Base-by-base conservation (phyloP, 441 rosid species). In the Aleurites moluccanus region DNA sequence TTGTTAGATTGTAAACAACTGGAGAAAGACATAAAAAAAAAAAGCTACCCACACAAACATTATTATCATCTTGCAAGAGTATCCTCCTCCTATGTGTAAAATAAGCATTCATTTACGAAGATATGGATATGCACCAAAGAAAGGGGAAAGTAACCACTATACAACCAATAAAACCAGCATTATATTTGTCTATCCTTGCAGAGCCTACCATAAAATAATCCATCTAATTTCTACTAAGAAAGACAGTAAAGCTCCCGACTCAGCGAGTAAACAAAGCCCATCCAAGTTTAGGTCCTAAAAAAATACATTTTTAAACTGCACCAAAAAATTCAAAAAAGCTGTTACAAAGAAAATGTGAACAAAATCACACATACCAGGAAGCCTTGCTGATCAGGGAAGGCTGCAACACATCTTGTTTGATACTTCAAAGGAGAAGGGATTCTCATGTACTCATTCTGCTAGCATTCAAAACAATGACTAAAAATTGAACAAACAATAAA, bases 331-430 rank as follows among this genome's bases (percentile, higher is more conserved):
- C n/a, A 2, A 21, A 6, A 50, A 53, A 35, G 55, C 20, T 23
- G 23, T 44, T 6, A 9, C 10, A 28, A 57, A 28, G 7, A 70
- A 38, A 20, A 64, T 42, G 38, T 11, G 62, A 66, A 47, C 47
- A 57, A n/a, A 76, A 78, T 50, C 70, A 38, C 49, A 64, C 85
- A 35, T 90, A 96, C 99, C 97, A 96, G 74, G 81, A 96, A 92
- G 56, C 99, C 99, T 84, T 93, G 98, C 83, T 93, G 98, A 80
- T 93, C 99, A 75, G 98, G 99, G 81, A 96, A 96, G 55, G 98
- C 99, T 69, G 98, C 92, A 74, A 92, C 91, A 78, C 97, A 92
- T 85, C 99, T 88, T 42, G 98, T 96, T 86, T 96, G 99, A 82
- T 96, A 91, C 87, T 96, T 93, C 78, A 96, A 80, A 33, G 98